Evolutionary conservation across 148 eudicot species (phyloP).

Genomic region (Dianthus caryophyllus): DNA sequence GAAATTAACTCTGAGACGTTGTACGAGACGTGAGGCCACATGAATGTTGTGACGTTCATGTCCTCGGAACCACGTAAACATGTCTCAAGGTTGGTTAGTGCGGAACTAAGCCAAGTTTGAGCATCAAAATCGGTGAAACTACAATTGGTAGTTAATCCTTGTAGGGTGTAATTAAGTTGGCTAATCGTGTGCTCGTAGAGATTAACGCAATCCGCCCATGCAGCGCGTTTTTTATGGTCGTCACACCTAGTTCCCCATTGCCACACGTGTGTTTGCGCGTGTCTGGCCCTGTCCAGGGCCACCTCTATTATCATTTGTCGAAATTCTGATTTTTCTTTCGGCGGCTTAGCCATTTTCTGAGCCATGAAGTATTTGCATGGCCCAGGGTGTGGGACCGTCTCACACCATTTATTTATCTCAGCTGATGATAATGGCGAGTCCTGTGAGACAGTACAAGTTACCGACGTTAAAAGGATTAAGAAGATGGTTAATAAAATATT

Average conservation of each 20-base stretch:
- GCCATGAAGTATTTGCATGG: conserved; percentile 47
- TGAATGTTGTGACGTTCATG: conserved; percentile 30
- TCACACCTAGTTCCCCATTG: conserved; percentile 32
- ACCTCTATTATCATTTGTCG: conserved; percentile 42
- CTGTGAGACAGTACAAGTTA: conserved; percentile 2
- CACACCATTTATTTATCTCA: conserved; percentile 47
- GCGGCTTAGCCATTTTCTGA: conserved; percentile 30
- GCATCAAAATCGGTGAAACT: conserved; percentile 31
- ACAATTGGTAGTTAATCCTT: conserved; percentile 32
- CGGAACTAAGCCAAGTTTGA: conserved; percentile 43
- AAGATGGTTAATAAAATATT: not conserved
- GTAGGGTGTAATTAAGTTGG: conserved; percentile 50
- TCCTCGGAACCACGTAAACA: conserved; percentile 34
- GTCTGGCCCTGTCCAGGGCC: conserved; percentile 42
- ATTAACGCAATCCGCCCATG: conserved; percentile 52
- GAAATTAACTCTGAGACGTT: conserved; percentile 44
- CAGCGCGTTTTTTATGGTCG: conserved; percentile 37
- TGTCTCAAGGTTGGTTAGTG: conserved; percentile 41
- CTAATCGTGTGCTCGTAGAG: conserved; percentile 48
- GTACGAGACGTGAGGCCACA: conserved; percentile 34
- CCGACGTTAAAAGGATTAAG: conserved; percentile 10
- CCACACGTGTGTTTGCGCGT: conserved; percentile 32
- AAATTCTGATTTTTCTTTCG: conserved; percentile 39
- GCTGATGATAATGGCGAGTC: conserved; percentile 10
- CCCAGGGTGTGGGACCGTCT: conserved; percentile 43